phyloP scores from a whole-genome alignment of 371 early-diverging fungal species.

The Syncephalastrum monosporum region DNA sequence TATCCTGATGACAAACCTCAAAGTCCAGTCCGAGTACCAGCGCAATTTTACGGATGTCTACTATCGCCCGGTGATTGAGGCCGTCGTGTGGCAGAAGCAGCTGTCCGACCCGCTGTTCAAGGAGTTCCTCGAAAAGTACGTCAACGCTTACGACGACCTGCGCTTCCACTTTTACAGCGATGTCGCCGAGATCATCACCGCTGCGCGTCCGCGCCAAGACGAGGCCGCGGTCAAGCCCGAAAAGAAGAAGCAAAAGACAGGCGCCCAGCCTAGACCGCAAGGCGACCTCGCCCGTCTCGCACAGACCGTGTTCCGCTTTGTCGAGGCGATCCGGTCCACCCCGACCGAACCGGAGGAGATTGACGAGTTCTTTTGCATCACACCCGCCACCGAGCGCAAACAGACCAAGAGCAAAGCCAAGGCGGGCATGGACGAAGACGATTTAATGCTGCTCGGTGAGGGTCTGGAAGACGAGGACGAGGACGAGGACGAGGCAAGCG shows the following conservation, averaged over 20 bases:
- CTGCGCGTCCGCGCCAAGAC: conserved; percentile 7
- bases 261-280: conserved; percentile 10
- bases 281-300: conserved; percentile 31
- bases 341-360: conserved; percentile 61
- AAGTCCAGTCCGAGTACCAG: conserved; percentile 54
- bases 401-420: conserved; percentile 9
- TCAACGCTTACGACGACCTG: conserved; percentile 80
- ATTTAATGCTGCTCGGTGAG: conserved; percentile 10
- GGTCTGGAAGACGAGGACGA: conserved; percentile 46
- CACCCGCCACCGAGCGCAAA: conserved; percentile 43
- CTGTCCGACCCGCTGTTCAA: conserved; percentile 60
- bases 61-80: conserved; percentile 54
- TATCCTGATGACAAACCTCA: conserved; percentile 62
- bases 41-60: conserved; percentile 52
- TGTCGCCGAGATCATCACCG: conserved; percentile 46
- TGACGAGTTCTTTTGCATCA: conserved; percentile 60
- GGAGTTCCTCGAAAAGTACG: conserved; percentile 66
- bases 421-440: conserved; percentile 19
- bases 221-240: not conserved
- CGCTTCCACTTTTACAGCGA: conserved; percentile 78
- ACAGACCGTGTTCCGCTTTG: conserved; percentile 52
- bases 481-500: conserved; percentile 13
- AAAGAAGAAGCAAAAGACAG: conserved; percentile 29
- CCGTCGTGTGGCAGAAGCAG: conserved; percentile 52
- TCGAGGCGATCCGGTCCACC: conserved; percentile 58